Percentiles rank a stretch among this genome's conserved stretches.
phyloP scores from a whole-genome alignment of 441 rosid genomes.

The Sinapis alba region DNA sequence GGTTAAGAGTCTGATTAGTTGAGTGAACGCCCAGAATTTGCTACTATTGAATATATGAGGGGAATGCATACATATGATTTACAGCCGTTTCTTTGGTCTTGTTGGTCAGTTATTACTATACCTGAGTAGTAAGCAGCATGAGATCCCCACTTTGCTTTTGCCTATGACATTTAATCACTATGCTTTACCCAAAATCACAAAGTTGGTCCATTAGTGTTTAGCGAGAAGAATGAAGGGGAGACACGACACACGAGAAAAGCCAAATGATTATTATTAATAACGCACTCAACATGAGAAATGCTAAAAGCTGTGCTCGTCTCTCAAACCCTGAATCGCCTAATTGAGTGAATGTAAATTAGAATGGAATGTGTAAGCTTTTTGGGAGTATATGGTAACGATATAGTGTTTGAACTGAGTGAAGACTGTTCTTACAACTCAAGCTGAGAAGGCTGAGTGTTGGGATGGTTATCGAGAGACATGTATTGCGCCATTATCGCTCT shows the following conservation, averaged over 20 bases:
- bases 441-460: constrained; percentile 55
- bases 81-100: not conserved
- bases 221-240: constrained; percentile 33
- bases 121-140: not conserved
- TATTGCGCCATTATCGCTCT: constrained; percentile 99
- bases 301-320: not conserved
- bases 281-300: constrained; percentile 17
- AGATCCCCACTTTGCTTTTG: not conserved
- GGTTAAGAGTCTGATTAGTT: not conserved
- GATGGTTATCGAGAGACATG: constrained; percentile 94
- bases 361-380: not conserved
- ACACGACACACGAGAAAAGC: constrained; percentile 22
- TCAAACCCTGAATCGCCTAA: not conserved
- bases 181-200: not conserved
- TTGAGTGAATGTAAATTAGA: not conserved
- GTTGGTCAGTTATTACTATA: not conserved
- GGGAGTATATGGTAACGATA: not conserved
- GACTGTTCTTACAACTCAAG: constrained; percentile 29
- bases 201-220: not conserved
- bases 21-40: not conserved
- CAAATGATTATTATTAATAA: constrained; percentile 8
- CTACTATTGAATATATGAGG: not conserved
- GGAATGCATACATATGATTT: not conserved
- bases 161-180: not conserved
- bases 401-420: not conserved